Percentiles rank a stretch among this genome's conserved stretches.
phyloP scores from a whole-genome alignment of 352 stramenopile species.

The Phytophthora rubi region DNA sequence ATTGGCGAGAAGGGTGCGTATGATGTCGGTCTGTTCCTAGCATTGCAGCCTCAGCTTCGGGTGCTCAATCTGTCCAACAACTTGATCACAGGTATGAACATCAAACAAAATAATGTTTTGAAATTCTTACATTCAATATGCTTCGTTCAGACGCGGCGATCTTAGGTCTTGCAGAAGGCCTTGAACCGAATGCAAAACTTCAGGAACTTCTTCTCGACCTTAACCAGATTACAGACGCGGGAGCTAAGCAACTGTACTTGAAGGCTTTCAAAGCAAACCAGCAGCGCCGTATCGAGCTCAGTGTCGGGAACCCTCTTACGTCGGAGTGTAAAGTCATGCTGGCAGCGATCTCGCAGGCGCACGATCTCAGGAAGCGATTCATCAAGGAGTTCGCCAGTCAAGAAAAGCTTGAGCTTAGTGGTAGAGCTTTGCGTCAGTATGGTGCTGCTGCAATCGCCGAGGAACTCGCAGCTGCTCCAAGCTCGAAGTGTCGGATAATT shows the following conservation, averaged over 20 bases:
- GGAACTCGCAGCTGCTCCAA: slow-evolving; percentile 32
- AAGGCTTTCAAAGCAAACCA: slow-evolving; percentile 55
- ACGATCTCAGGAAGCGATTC: slow-evolving; percentile 66
- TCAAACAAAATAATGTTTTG: background rate
- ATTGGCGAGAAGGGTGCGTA: slow-evolving; percentile 46
- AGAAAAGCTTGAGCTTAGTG: slow-evolving; percentile 54
- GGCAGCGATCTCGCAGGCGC: slow-evolving; percentile 56
- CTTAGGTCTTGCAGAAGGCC: slow-evolving; percentile 44
- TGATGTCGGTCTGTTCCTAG: slow-evolving; percentile 54
- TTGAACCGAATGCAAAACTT: slow-evolving; percentile 51
- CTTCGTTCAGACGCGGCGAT: slow-evolving; percentile 43
- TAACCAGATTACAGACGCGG: slow-evolving; percentile 60
- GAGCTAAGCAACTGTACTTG: slow-evolving; percentile 55
- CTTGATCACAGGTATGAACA: slow-evolving; percentile 49
- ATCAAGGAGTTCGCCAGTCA: slow-evolving; percentile 41
- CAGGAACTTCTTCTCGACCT: slow-evolving; percentile 57
- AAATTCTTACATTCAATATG: background rate
- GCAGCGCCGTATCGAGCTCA: slow-evolving; percentile 49
- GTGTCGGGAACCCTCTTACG: slow-evolving; percentile 49
- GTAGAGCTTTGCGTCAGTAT: slow-evolving; percentile 52
- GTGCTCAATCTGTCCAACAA: slow-evolving; percentile 60
- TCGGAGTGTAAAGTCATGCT: slow-evolving; percentile 58
- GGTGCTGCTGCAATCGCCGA: slow-evolving; percentile 54
- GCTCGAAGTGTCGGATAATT: slow-evolving; percentile 38
- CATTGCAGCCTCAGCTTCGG: slow-evolving; percentile 44